Percentiles rank a stretch among this genome's conserved stretches.
Evolutionary conservation across 257 asterid species (phyloP).

Genomic region (Scutellaria galericulata): DNA sequence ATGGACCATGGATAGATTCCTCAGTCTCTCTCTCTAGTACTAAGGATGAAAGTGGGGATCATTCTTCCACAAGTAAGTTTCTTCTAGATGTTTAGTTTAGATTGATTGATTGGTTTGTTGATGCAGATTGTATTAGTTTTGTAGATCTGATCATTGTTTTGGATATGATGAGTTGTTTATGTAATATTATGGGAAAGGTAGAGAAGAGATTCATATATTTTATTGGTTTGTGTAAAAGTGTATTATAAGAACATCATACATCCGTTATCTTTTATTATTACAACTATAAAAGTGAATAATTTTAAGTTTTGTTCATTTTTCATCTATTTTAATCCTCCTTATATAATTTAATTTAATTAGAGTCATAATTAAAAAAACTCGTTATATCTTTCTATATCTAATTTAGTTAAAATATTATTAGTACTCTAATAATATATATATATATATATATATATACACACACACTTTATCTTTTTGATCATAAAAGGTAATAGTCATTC

Average conservation of each 20-base stretch:
- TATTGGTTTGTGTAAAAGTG: not conserved
- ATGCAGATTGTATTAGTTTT: not conserved
- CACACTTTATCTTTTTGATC: too few species aligned
- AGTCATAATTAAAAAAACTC: too few species aligned
- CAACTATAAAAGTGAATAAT: too few species aligned
- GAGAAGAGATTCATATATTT: not conserved
- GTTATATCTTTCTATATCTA: too few species aligned
- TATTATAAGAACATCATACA: not conserved
- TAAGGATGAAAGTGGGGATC: constrained; percentile 41
- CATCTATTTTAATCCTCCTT: too few species aligned
- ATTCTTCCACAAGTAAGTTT: constrained; percentile 50
- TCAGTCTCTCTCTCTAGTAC: constrained; percentile 50
- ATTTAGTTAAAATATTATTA: too few species aligned
- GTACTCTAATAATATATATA: too few species aligned
- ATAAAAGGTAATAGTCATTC: too few species aligned
- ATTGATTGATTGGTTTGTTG: constrained; percentile 18
- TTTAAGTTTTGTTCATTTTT: too few species aligned
- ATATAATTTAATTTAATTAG: too few species aligned
- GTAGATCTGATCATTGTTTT: not conserved
- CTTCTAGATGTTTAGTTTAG: constrained; percentile 40
- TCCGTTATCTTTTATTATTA: too few species aligned
- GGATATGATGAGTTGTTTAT: not conserved
- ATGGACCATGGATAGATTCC: constrained; percentile 79
- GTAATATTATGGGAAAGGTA: not conserved
- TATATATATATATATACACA: too few species aligned